Evolutionary conservation across 805 yeast genomes (phyloP).

Genomic region (Starmerella ratchasimensis): DNA sequence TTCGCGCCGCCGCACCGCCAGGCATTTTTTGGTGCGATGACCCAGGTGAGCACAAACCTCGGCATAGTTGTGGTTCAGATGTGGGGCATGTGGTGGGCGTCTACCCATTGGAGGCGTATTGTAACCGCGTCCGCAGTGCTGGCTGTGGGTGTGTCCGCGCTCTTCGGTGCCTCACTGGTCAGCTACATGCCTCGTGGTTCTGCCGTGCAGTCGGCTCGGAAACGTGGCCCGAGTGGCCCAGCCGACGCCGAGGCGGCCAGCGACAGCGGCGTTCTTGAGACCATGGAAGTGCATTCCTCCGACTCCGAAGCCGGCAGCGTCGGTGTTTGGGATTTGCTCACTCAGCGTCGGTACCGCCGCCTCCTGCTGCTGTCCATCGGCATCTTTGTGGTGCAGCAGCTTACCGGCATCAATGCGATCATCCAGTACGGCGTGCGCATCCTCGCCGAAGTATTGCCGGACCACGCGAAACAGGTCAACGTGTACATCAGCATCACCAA

Average conservation of each 20-base stretch:
- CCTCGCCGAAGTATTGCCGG: constrained; percentile 56
- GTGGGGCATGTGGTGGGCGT: constrained; percentile 56
- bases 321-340: constrained; percentile 34
- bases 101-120: constrained; percentile 58
- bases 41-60: constrained; percentile 70
- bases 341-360: constrained; percentile 37
- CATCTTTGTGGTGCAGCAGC: constrained; percentile 72
- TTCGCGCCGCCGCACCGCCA: constrained; percentile 53
- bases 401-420: constrained; percentile 85
- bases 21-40: constrained; percentile 79
- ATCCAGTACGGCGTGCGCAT: constrained; percentile 87
- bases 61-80: constrained; percentile 77
- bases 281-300: background rate
- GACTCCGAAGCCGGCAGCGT: background rate
- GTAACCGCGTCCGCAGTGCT: constrained; percentile 23
- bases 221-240: background rate
- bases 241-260: background rate
- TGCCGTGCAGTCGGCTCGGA: background rate
- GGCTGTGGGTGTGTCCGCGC: background rate
- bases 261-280: background rate
- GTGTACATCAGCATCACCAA: constrained; percentile 64
- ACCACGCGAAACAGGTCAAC: constrained; percentile 56
- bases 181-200: background rate
- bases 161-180: constrained; percentile 25
- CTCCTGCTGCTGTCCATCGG: constrained; percentile 56